Evolutionary conservation across 2,329 filamentous ascomycete genomes (phyloP), one percentile per base, ranked within the genome.

Genomic region (Endocalyx cinctus): DNA sequence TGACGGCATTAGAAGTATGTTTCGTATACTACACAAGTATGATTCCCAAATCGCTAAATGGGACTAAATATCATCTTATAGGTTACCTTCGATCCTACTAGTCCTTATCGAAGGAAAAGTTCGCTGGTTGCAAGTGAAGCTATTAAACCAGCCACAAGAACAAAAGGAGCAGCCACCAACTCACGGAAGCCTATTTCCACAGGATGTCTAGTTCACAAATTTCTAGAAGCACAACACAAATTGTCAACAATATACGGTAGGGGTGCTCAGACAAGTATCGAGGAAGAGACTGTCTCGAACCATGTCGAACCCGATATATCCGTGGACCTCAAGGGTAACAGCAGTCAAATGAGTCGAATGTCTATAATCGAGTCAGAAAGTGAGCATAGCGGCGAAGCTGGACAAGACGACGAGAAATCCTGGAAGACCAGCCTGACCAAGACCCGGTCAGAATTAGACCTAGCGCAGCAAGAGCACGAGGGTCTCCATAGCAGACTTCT

Each of bases 401-500:
- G 76, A 5, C 76, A 80, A 53, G 48, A 60, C 5, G 77, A 81
- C 48, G 69, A 81, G 54, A 63, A 70, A 45, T 60, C 64, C 10
- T 79, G 75, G 76, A 67, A 66, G 27, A 59, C 58, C 7, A 58
- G 66, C 35, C 68, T 77, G 50, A 58, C 58, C 30, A 67, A 62
- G 42, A 57, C 55, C 48, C 55, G 55, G 34, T 64, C 66, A 2
- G 61, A 66, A 33, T 40, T 62, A 25, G 63, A 71, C 37, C 52
- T 67, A 10, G 42, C 51, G 14, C 43, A 52, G 17, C 35, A 49
- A 17, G 48, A 54, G 19, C 36, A 49, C 15, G 46, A 59, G 19
- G 48, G 40, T 6, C 47, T 72, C 26, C 72, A 76, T 50, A 79
- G 73, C 38, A 76, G 90, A n/a, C 75, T 96, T 31, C 70, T 97